Conservation (phyloP, 768 basidiomycete genomes). For the Russula griseocarnosa region DNA sequence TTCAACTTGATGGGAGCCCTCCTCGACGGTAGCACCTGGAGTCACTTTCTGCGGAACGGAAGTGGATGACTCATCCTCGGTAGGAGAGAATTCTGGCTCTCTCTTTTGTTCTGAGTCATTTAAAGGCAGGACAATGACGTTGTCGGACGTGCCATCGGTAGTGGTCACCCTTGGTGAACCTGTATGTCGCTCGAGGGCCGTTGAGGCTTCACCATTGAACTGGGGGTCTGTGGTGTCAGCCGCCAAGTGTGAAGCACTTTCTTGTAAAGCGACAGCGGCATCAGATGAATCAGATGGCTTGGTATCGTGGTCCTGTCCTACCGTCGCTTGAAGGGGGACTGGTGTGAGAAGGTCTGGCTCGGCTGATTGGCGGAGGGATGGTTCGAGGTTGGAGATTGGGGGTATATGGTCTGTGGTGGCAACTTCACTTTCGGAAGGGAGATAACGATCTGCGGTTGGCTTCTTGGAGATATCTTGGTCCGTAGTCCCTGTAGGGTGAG, state of each 20-base stretch:
- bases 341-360: conserved; percentile 16
- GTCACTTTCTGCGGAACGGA: neutral
- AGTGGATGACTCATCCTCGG: conserved; percentile 3
- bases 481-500: conserved; percentile 6
- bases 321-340: neutral
- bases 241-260: neutral
- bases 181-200: neutral
- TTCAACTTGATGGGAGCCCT: neutral
- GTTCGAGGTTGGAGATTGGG: conserved; percentile 47
- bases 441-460: neutral
- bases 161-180: neutral
- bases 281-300: neutral
- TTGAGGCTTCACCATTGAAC: neutral
- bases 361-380: conserved; percentile 38
- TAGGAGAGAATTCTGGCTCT: neutral
- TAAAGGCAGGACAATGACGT: neutral
- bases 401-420: conserved; percentile 70
- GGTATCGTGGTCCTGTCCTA: neutral
- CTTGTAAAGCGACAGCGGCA: neutral
- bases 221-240: neutral
- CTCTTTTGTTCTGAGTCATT: conserved; percentile 7
- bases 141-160: neutral
- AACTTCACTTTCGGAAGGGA: conserved; percentile 45
- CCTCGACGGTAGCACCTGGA: neutral
- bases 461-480: conserved; percentile 12